These are phyloP conservation scores for Dovyalis caffra DNA, from an alignment of 345 rosid species.

Conservation along the genomic window DNA sequence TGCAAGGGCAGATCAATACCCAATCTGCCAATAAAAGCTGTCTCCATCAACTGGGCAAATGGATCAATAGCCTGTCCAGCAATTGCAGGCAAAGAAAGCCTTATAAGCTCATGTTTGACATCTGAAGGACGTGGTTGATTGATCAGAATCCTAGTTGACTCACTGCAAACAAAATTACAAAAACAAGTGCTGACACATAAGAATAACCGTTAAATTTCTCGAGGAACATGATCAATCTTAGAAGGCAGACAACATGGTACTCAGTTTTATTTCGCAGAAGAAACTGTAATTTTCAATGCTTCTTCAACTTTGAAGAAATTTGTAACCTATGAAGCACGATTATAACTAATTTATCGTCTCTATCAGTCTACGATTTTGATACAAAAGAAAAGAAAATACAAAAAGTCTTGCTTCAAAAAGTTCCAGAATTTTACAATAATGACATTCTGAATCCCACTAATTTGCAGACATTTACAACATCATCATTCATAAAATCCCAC, in stretches of 20 bases:
- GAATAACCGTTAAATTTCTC: not conserved
- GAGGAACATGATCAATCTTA: not conserved
- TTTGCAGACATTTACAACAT: not conserved
- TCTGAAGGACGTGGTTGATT: slow-evolving; percentile 35
- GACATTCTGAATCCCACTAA: not conserved
- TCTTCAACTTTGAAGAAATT: not conserved
- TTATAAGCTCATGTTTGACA: slow-evolving; percentile 63
- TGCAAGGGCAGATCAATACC: slow-evolving; percentile 38
- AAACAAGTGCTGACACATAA: slow-evolving; percentile 4
- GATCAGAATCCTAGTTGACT: slow-evolving; percentile 22
- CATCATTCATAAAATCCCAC: not conserved
- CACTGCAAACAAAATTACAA: slow-evolving; percentile 37
- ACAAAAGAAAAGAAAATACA: too few relatives aligned
- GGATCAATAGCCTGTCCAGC: slow-evolving; percentile 95
- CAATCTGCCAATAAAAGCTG: slow-evolving; percentile 89
- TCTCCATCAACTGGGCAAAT: slow-evolving; percentile 81
- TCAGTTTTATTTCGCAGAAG: not conserved
- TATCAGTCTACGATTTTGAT: too few relatives aligned
- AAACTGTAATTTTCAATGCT: not conserved
- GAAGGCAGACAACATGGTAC: not conserved
- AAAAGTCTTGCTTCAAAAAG: not conserved
- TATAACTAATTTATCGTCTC: not conserved
- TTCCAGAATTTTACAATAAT: not conserved
- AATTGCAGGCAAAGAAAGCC: slow-evolving; percentile 85
- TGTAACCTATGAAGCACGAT: not conserved